Evolutionary conservation across 495 filamentous ascomycete species (phyloP), one percentile per base, ranked within the genome.

Genomic region (Penicillium roqueforti): DNA sequence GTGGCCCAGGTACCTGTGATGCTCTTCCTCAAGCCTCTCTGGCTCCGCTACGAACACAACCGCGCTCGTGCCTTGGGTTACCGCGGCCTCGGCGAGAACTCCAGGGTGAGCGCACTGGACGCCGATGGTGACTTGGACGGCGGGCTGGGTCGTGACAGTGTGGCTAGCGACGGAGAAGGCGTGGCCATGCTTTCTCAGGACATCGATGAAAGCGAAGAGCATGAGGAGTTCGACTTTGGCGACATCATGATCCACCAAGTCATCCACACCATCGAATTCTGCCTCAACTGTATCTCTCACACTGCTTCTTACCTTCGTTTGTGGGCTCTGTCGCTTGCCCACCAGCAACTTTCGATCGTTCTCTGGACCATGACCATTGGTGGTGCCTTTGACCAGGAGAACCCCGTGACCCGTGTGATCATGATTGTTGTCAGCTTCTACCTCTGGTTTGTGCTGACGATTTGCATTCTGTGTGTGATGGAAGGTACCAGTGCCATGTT

Each of bases 261-360:
- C 66, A 98, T 98, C 66, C 93, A 98, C 73, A 98, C 93, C 20
- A 97, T 98, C 62, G 93, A 98, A 77, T 99, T 99, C 76, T 97
- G 93, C 72, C 81, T 99, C 58, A 97, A 97, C 76, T 97, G 91
- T 75, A 92, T 99, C 61, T 97, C 93, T 6, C 93, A 99, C 74
- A 99, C 93, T 4, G 93, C 93, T 9, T 97, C 95, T 6, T 99
- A 99, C 73, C 87, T 99, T 37, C 93, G 93, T 77, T 86, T 99
- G 32, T 99, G 93, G 93, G 93, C 93, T 28, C 75, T 99, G 59
- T 97, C 93, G 2, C 85, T 99, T 42, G 93, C 93, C 9, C 93
- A 98, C 78, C 93, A 97, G 66, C 93, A 97, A 77, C 89, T 99
- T 28, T 96, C 90, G 16, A 85, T 89, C 53, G 93, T 99, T 51